Evolutionary conservation across 768 basidiomycete genomes (phyloP).

Genomic region (Suillus americanus): DNA sequence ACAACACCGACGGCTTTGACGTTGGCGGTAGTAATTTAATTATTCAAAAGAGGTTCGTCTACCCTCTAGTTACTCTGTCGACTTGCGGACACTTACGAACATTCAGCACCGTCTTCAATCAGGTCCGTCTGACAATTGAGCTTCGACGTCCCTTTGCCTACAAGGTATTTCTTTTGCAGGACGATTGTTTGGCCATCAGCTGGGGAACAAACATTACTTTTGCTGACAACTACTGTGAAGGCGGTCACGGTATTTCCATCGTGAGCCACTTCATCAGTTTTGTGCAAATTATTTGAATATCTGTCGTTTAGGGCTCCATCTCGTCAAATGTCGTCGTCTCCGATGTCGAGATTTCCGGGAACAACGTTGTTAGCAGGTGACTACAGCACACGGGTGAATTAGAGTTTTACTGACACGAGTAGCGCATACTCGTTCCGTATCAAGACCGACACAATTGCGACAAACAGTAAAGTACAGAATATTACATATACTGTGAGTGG

Average conservation of each 20-base stretch:
- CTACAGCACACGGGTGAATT: background rate
- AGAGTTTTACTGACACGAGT: background rate
- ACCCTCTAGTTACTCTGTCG: background rate
- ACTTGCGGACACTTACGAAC: background rate
- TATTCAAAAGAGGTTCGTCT: slow-evolving; percentile 28
- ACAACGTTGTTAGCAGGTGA: slow-evolving; percentile 57
- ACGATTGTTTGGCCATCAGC: slow-evolving; percentile 64
- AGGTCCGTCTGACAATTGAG: slow-evolving; percentile 11
- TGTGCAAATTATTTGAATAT: background rate
- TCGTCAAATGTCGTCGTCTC: slow-evolving; percentile 44
- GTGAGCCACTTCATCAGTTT: slow-evolving; percentile 16
- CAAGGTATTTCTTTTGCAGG: slow-evolving; percentile 28
- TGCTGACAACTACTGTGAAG: slow-evolving; percentile 50
- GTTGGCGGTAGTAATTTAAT: slow-evolving; percentile 34
- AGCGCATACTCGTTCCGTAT: slow-evolving; percentile 61
- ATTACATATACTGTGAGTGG: slow-evolving; percentile 47
- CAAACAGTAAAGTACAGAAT: slow-evolving; percentile 45
- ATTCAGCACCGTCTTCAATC: slow-evolving; percentile 24
- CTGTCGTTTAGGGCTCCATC: slow-evolving; percentile 51
- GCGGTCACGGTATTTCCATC: slow-evolving; percentile 67
- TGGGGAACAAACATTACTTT: slow-evolving; percentile 45
- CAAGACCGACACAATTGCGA: slow-evolving; percentile 50
- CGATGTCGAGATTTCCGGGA: slow-evolving; percentile 46
- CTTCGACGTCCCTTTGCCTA: background rate
- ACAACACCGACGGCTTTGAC: slow-evolving; percentile 55